Evolutionary conservation across 176 grass and related monocot genomes (phyloP).

Genomic region (Raddia guianensis): DNA sequence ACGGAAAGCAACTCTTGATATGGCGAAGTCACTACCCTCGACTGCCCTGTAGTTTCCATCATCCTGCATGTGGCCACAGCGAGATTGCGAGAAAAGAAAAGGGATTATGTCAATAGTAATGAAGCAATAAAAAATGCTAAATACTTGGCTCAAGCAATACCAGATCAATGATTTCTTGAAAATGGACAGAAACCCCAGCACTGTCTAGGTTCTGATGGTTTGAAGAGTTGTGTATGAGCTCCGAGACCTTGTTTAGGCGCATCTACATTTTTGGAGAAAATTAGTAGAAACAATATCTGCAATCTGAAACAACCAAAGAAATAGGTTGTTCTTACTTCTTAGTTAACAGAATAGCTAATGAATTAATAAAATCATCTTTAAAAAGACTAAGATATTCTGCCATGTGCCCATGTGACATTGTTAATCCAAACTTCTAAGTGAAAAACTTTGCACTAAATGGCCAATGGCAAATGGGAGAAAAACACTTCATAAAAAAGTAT

Average conservation of each 20-base stretch:
- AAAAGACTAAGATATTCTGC: neutral
- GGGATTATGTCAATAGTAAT: conserved; percentile 22
- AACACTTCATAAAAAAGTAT: neutral
- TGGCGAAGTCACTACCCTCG: conserved; percentile 75
- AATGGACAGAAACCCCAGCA: conserved; percentile 86
- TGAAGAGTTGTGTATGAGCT: conserved; percentile 97
- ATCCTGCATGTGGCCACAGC: conserved; percentile 54
- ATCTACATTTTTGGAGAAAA: conserved; percentile 54
- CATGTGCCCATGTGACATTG: neutral
- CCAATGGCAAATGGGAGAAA: conserved; percentile 15
- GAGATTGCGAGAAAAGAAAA: conserved; percentile 24
- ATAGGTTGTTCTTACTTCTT: conserved; percentile 9
- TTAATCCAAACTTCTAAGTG: conserved; percentile 21
- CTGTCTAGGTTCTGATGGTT: conserved; percentile 94
- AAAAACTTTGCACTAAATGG: conserved; percentile 29
- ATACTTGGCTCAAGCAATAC: conserved; percentile 57
- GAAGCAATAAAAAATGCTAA: conserved; percentile 6
- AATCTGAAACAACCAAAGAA: conserved; percentile 14
- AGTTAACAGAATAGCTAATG: conserved; percentile 23
- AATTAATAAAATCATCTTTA: conserved; percentile 1
- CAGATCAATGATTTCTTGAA: conserved; percentile 99
- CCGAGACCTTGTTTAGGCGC: conserved; percentile 95
- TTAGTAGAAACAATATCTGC: conserved; percentile 21
- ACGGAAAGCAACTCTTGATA: conserved; percentile 86
- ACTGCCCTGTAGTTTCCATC: conserved; percentile 75